phyloP scores from a whole-genome alignment of 345 rosid genomes.

The Iberis pinnata region DNA sequence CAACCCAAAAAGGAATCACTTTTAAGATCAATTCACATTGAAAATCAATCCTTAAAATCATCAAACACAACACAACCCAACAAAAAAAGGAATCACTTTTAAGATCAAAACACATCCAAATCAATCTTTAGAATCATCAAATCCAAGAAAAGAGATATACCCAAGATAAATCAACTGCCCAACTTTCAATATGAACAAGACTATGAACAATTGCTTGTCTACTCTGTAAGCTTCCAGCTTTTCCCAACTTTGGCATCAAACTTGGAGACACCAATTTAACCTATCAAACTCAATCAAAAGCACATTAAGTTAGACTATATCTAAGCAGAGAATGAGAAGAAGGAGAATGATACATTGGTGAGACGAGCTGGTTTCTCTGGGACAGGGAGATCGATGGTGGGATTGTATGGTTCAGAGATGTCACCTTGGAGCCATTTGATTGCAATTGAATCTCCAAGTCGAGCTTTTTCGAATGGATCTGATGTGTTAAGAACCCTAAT shows the following conservation, averaged over 20 bases:
- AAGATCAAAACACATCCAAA: no score
- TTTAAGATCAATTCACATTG: no score
- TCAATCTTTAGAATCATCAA: no score
- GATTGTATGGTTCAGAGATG: slow-evolving; percentile 47
- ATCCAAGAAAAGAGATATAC: slow-evolving; percentile 26
- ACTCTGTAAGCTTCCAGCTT: slow-evolving; percentile 86
- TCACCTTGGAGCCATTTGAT: slow-evolving; percentile 70
- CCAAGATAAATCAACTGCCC: slow-evolving; percentile 95
- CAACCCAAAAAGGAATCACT: no score
- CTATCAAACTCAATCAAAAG: slow-evolving; percentile 27
- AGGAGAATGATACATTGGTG: slow-evolving; percentile 36
- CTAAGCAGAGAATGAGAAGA: background rate
- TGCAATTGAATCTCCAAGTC: slow-evolving; percentile 66
- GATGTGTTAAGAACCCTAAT: slow-evolving; percentile 60
- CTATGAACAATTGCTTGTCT: slow-evolving; percentile 92
- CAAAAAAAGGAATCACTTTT: no score
- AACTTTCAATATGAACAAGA: slow-evolving; percentile 79
- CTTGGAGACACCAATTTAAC: slow-evolving; percentile 77
- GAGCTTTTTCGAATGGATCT: slow-evolving; percentile 73
- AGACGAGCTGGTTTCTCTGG: slow-evolving; percentile 80
- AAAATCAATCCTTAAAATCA: no score
- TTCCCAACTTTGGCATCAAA: slow-evolving; percentile 91
- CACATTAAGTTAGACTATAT: background rate
- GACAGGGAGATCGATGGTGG: slow-evolving; percentile 40
- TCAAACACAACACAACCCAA: no score